Conservation (phyloP, 2,329 filamentous ascomycete genomes). For the Fusarium vanettenii region DNA sequence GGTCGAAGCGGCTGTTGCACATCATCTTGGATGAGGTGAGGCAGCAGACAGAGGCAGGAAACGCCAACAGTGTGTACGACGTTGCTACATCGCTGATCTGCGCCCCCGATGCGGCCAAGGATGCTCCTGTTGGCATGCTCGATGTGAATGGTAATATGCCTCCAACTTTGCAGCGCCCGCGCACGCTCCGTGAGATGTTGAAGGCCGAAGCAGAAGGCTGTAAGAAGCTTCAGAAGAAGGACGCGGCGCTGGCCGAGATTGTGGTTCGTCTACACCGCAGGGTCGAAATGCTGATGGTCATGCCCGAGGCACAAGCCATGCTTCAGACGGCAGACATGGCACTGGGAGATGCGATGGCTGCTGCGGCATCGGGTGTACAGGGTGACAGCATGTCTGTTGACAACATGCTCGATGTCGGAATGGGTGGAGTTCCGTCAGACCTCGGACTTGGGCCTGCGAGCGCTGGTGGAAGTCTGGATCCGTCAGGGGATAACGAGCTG, state of each 20-base stretch:
- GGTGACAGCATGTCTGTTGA: conserved; percentile 56
- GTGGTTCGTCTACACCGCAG: conserved; percentile 71
- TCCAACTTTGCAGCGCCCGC: conserved; percentile 56
- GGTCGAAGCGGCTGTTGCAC: conserved; percentile 69
- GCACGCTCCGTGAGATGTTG: conserved; percentile 71
- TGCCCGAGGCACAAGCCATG: conserved; percentile 54
- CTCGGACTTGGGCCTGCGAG: conserved; percentile 52
- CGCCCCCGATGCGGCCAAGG: conserved; percentile 68
- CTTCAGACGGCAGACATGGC: conserved; percentile 56
- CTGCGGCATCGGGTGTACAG: conserved; percentile 55
- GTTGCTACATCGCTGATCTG: conserved; percentile 77
- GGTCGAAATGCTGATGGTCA: conserved; percentile 73
- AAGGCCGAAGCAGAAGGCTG: conserved; percentile 69
- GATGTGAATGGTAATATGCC: conserved; percentile 52
- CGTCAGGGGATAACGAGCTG: conserved; percentile 51
- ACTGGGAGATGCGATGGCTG: conserved; percentile 57
- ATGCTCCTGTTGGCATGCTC: conserved; percentile 48
- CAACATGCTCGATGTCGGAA: conserved; percentile 59
- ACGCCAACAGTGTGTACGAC: conserved; percentile 73
- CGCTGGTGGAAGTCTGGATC: conserved; percentile 48
- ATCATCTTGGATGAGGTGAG: conserved; percentile 76
- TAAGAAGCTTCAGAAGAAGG: conserved; percentile 65
- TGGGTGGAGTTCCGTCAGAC: conserved; percentile 51
- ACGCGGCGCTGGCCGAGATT: conserved; percentile 68
- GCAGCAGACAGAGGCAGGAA: conserved; percentile 68